phyloP scores from a whole-genome alignment of 495 filamentous ascomycete genomes.

The Penicillium ucsense region DNA sequence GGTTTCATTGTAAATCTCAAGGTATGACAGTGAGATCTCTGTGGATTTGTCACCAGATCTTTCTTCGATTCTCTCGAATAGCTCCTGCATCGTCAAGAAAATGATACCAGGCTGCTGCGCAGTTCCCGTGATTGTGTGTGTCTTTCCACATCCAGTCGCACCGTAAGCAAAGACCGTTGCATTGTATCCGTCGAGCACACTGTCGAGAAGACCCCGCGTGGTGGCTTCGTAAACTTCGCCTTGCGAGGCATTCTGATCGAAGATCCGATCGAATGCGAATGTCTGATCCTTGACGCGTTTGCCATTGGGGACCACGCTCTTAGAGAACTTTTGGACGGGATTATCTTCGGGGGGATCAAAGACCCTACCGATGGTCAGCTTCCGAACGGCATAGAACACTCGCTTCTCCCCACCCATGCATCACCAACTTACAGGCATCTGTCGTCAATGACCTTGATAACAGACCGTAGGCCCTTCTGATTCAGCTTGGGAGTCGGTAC shows the following conservation, averaged over 20 bases:
- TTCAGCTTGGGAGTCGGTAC: conserved; percentile 72
- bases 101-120: conserved; percentile 93
- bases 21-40: conserved; percentile 86
- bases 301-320: conserved; percentile 70
- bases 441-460: conserved; percentile 95
- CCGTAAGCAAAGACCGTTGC: conserved; percentile 98
- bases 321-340: conserved; percentile 82
- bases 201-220: conserved; percentile 80
- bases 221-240: conserved; percentile 94
- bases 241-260: conserved; percentile 91
- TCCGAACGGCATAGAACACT: background rate
- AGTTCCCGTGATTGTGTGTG: conserved; percentile 95
- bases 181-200: conserved; percentile 95
- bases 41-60: conserved; percentile 74
- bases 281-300: conserved; percentile 97
- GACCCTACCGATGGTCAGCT: conserved; percentile 46
- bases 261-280: conserved; percentile 93
- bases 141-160: conserved; percentile 96
- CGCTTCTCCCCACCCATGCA: background rate
- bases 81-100: conserved; percentile 96
- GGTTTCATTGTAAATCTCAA: conserved; percentile 99
- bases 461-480: conserved; percentile 76
- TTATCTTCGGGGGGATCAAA: conserved; percentile 98
- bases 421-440: conserved; percentile 69
- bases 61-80: conserved; percentile 90